Evolutionary conservation across 164 flowering plant species (phyloP).

Genomic region (Stephania japonica): DNA sequence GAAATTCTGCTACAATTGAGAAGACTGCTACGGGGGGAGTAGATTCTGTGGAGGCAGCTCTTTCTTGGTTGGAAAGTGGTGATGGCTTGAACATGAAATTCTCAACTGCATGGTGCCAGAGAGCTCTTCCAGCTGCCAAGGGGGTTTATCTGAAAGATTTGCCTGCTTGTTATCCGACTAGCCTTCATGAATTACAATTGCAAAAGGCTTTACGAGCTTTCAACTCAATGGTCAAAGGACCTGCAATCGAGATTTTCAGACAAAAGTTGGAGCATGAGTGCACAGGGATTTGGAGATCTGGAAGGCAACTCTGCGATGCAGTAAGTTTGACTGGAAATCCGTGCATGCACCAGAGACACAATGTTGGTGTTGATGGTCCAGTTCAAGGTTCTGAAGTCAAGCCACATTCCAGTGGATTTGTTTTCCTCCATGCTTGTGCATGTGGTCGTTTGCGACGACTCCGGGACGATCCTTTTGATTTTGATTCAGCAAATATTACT

Average conservation of each 20-base stretch:
- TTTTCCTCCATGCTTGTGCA: slow-evolving; percentile 92
- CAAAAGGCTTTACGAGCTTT: slow-evolving; percentile 66
- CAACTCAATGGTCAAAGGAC: slow-evolving; percentile 78
- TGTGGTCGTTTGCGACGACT: slow-evolving; percentile 80
- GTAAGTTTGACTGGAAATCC: slow-evolving; percentile 91
- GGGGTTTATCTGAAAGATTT: slow-evolving; percentile 66
- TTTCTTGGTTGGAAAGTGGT: slow-evolving; percentile 58
- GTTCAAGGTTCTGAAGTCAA: slow-evolving; percentile 26
- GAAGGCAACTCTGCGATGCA: slow-evolving; percentile 91
- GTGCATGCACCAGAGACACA: slow-evolving; percentile 83
- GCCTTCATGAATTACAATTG: slow-evolving; percentile 58
- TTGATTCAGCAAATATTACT: slow-evolving; percentile 61
- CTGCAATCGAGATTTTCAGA: slow-evolving; percentile 48
- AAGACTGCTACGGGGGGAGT: slow-evolving; percentile 24
- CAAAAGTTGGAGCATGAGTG: slow-evolving; percentile 76
- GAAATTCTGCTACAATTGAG: slow-evolving; percentile 29
- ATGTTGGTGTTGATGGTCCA: slow-evolving; percentile 21
- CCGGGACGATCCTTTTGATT: slow-evolving; percentile 84
- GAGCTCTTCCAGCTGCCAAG: slow-evolving; percentile 69
- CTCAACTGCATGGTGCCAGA: slow-evolving; percentile 80
- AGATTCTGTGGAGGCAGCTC: slow-evolving; percentile 49
- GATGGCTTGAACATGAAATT: slow-evolving; percentile 59
- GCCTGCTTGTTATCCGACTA: slow-evolving; percentile 77
- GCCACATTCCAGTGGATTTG: slow-evolving; percentile 81
- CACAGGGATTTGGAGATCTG: slow-evolving; percentile 69